Base-by-base conservation (phyloP, 1,284 basidiomycete genomes). In the Apiotrichum gracile region DNA sequence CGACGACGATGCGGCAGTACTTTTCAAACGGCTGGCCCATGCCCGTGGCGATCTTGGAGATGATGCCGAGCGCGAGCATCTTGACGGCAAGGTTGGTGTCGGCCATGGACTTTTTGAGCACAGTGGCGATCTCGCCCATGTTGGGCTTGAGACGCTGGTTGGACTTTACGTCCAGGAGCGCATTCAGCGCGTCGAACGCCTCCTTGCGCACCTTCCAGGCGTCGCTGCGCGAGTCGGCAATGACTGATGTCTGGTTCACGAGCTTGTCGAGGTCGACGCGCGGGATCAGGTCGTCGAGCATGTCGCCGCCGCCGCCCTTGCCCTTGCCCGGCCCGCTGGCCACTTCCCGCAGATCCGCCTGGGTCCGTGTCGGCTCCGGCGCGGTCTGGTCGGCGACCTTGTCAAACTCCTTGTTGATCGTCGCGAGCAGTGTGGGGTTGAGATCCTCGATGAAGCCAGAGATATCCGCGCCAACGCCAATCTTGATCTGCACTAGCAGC, bases 191-290 rank as follows among this genome's bases (percentile, higher is more conserved):
- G 69, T 98, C 96, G 51, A 98, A 79, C 1, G 88, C 92, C 68
- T 97, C 96, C 74, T 98, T 99, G 76, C 94, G 87, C 7, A 84
- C 85, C 77, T 98, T 98, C 96, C 96, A 99, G 0, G 90, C 85
- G 63, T 97, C 96, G 62, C 84, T 91, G 76, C 89, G 89, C 12
- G 85, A 81, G 65, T 91, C 89, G 1, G 83, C 78, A 26, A 93
- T 76, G 44, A 97, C 86, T 2, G 84, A 83, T 0, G 90, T 89
- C n/a, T 86, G 84, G 56, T 87, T 86, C 35, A 98, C 78, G 24
- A 99, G 76, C 53, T 83, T 81, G 64, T 98, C 94, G 44, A 98
- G 79, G 64, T 98, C 94, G 27, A 97, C 88, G 26, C 96, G 84
- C 19, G 96, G 96, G 68, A 97, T 92, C 24, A 98, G 80, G 52